A percentile compares a stretch with the other conserved stretches of the same genome.
Evolutionary conservation across 78 protist genomes (phyloP).

Genomic region (Monosiga brevicollis): DNA sequence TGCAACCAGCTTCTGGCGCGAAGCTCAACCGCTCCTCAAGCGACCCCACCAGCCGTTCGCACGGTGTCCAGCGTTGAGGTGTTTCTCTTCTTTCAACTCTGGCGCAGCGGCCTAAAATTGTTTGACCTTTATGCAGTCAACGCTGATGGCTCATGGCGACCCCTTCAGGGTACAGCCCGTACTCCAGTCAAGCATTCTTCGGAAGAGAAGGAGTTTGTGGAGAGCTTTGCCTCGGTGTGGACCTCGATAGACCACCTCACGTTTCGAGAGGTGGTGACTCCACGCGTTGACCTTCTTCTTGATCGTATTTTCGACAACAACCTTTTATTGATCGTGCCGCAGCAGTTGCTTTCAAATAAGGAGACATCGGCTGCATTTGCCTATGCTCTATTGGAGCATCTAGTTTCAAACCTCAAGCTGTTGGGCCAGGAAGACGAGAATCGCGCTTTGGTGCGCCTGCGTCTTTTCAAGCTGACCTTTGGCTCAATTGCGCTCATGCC

Average conservation of each 20-base stretch:
- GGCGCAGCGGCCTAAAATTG: conserved; percentile 55
- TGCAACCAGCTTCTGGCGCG: conserved; percentile 1
- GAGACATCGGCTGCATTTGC: conserved; percentile 3
- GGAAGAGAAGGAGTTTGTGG: conserved; percentile 45
- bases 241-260: conserved; percentile 51
- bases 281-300: conserved; percentile 38
- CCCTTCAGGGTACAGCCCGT: too few relatives aligned
- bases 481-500: conserved; percentile 42
- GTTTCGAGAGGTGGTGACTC: conserved; percentile 45
- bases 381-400: conserved; percentile 44
- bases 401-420: conserved; percentile 16
- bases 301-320: conserved; percentile 33
- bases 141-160: too few relatives aligned
- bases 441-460: conserved; percentile 20
- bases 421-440: conserved; percentile 20
- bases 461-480: conserved; percentile 66
- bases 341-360: conserved; percentile 54
- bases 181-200: too few relatives aligned
- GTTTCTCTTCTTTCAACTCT: conserved; percentile 29
- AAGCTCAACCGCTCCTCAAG: background rate
- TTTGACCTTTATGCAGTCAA: conserved; percentile 28
- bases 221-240: conserved; percentile 68
- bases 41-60: too few relatives aligned
- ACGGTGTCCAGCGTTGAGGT: too few relatives aligned
- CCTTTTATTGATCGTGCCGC: conserved; percentile 55